Percentiles rank a stretch among this genome's conserved stretches.
phyloP scores from a whole-genome alignment of 805 yeast genomes.

The Starmerella floris region DNA sequence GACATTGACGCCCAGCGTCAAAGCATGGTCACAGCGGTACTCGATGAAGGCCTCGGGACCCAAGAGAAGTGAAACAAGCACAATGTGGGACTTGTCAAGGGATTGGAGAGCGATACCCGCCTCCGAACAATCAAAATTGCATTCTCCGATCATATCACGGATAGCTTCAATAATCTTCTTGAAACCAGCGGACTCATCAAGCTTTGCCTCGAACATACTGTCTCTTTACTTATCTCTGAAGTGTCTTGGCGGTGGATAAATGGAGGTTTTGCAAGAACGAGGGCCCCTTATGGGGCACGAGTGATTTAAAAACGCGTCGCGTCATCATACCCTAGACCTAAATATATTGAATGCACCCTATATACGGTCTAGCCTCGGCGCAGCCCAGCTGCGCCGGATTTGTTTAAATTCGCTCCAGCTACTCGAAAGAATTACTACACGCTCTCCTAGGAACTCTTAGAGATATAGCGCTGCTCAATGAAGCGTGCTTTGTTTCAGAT shows the following conservation, averaged over 20 bases:
- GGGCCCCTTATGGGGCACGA: too few relatives aligned
- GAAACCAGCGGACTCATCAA: slow-evolving; percentile 80
- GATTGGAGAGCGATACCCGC: slow-evolving; percentile 93
- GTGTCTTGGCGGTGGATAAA: too few relatives aligned
- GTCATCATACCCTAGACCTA: slow-evolving; percentile 3
- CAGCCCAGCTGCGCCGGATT: neutral
- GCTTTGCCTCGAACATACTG: slow-evolving; percentile 88
- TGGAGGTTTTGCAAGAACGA: too few relatives aligned
- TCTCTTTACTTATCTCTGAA: too few relatives aligned
- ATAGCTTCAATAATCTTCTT: slow-evolving; percentile 90
- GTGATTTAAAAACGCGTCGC: slow-evolving; percentile 2
- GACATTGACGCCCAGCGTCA: slow-evolving; percentile 83
- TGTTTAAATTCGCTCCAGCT: too few relatives aligned
- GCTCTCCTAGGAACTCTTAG: too few relatives aligned
- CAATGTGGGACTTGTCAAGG: slow-evolving; percentile 91
- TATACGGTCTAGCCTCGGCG: neutral
- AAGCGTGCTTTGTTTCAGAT: too few relatives aligned
- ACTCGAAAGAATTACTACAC: too few relatives aligned
- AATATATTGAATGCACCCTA: neutral
- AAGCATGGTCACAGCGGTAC: slow-evolving; percentile 88
- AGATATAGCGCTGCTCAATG: too few relatives aligned
- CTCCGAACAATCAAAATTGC: slow-evolving; percentile 95
- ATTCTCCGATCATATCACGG: slow-evolving; percentile 84
- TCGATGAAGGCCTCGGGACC: slow-evolving; percentile 80
- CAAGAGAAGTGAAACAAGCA: slow-evolving; percentile 73